Percentiles rank a stretch among this genome's conserved stretches.
Conservation (phyloP, 805 yeast species). For the Jamesozyma rosinii region DNA sequence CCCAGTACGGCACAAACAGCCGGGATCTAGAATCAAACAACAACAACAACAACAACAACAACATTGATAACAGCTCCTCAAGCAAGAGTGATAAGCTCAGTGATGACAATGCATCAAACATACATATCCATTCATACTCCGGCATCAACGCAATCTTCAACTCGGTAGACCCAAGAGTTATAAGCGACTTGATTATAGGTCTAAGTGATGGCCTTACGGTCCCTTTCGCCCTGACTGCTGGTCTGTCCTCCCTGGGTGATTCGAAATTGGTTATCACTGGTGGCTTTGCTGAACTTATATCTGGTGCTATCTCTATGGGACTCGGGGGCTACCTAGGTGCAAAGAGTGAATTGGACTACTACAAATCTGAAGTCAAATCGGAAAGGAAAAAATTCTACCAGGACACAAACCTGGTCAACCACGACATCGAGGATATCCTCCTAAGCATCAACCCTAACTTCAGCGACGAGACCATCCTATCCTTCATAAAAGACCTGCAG, state of each 20-base stretch:
- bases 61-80: not conserved
- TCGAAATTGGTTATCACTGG: slow-evolving; percentile 89
- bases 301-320: slow-evolving; percentile 97
- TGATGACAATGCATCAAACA: not conserved
- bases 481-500: slow-evolving; percentile 71
- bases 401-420: slow-evolving; percentile 56
- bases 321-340: slow-evolving; percentile 96
- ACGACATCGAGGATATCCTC: slow-evolving; percentile 73
- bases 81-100: not conserved
- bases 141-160: slow-evolving; percentile 27
- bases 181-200: slow-evolving; percentile 90
- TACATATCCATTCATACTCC: not conserved
- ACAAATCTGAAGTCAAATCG: slow-evolving; percentile 57
- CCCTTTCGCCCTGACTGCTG: slow-evolving; percentile 98
- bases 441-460: slow-evolving; percentile 51
- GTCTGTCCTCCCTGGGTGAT: slow-evolving; percentile 83
- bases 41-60: not conserved
- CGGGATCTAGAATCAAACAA: slow-evolving; percentile 13
- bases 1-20: slow-evolving; percentile 10
- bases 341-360: slow-evolving; percentile 72
- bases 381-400: slow-evolving; percentile 62
- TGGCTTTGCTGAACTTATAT: slow-evolving; percentile 93
- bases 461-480: slow-evolving; percentile 60
- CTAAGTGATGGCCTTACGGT: slow-evolving; percentile 92
- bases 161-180: slow-evolving; percentile 77